These are phyloP conservation scores for Ophiostoma sp. DNA, from an alignment of 2,329 filamentous ascomycete genomes.

Conservation along the genomic window DNA sequence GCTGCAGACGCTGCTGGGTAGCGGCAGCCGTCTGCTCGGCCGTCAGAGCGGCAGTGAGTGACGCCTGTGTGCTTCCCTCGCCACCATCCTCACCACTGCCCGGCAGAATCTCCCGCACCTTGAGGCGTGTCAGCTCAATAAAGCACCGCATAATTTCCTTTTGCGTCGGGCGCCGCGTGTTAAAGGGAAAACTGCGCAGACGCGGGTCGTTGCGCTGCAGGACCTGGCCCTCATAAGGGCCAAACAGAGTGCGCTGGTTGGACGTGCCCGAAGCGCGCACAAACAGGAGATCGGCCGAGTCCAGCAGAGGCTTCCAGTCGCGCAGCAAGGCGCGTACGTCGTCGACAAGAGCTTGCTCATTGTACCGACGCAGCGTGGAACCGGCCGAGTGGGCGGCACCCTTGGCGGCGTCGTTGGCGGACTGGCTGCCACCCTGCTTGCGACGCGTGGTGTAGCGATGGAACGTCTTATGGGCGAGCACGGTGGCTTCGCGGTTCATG, in stretches of 20 bases:
- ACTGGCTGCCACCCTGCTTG: conserved; percentile 95
- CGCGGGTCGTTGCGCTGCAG: conserved; percentile 75
- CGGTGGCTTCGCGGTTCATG: conserved; percentile 80
- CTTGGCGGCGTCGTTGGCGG: conserved; percentile 56
- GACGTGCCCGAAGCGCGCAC: conserved; percentile 84
- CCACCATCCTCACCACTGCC: conserved; percentile 41
- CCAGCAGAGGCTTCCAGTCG: conserved; percentile 84
- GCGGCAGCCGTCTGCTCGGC: conserved; percentile 43
- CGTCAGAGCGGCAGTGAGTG: conserved; percentile 35
- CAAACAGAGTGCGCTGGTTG: conserved; percentile 84
- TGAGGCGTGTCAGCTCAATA: conserved; percentile 87
- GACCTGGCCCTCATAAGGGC: conserved; percentile 86
- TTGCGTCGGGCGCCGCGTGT: conserved; percentile 85
- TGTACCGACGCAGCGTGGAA: conserved; percentile 85
- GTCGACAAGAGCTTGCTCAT: conserved; percentile 85
- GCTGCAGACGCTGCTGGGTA: conserved; percentile 5
- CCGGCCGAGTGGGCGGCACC: conserved; percentile 73
- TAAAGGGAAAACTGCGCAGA: conserved; percentile 88
- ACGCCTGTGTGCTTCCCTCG: conserved; percentile 37
- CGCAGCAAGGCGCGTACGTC: conserved; percentile 79
- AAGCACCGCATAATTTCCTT: conserved; percentile 93
- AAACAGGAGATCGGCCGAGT: conserved; percentile 82
- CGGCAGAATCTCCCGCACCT: conserved; percentile 76
- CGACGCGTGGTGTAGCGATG: conserved; percentile 94
- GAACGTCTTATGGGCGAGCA: conserved; percentile 95